A percentile compares a stretch with the other conserved stretches of the same genome.
Conservation (phyloP, 805 yeast genomes). For the Yueomyces sp. region DNA sequence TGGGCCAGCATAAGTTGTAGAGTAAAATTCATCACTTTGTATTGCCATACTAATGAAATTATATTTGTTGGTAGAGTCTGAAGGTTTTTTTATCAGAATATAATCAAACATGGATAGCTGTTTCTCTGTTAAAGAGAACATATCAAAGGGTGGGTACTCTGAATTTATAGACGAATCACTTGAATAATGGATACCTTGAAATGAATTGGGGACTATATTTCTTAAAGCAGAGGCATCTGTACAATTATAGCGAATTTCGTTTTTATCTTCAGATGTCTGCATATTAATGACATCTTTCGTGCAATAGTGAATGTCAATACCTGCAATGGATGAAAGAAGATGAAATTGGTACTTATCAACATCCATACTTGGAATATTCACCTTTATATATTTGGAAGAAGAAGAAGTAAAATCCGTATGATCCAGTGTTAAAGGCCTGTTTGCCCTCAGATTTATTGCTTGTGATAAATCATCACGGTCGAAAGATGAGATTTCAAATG, state of each 20-base stretch:
- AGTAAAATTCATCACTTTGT: not conserved
- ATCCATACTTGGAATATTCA: not conserved
- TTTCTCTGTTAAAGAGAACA: conserved; percentile 29
- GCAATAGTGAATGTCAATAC: conserved; percentile 8
- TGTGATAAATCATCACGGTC: not conserved
- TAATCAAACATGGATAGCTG: conserved; percentile 33
- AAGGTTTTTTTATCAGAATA: conserved; percentile 33
- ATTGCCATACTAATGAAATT: conserved; percentile 14
- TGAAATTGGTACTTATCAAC: conserved; percentile 3
- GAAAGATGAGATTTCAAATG: not conserved
- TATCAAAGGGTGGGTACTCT: conserved; percentile 32
- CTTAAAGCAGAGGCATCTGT: conserved; percentile 28
- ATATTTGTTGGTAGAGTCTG: conserved; percentile 3
- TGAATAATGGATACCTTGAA: conserved; percentile 21
- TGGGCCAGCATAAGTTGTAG: conserved; percentile 3
- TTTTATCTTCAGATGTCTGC: not conserved
- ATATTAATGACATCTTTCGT: not conserved
- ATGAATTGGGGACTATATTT: conserved; percentile 39
- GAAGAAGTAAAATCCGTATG: not conserved
- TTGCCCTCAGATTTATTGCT: not conserved
- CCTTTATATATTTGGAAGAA: not conserved
- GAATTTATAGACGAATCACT: conserved; percentile 49
- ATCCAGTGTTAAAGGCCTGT: not conserved
- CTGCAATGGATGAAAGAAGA: conserved; percentile 8
- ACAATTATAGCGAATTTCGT: conserved; percentile 28